Base-by-base conservation (phyloP, 1,284 basidiomycete species). In the Ustilago sp. region DNA sequence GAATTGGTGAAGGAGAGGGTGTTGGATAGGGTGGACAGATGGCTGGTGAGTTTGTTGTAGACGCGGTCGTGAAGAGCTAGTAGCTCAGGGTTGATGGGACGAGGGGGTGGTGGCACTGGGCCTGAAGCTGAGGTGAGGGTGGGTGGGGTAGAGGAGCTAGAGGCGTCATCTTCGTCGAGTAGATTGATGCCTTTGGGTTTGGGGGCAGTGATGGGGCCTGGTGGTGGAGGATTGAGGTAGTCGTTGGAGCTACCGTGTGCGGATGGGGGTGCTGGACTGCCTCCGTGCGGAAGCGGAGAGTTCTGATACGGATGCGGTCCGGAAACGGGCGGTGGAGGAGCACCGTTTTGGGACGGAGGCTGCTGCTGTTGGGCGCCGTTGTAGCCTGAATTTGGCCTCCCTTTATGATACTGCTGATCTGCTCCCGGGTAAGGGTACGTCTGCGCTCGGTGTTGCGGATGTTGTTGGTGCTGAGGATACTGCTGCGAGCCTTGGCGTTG, bases 51-150 rank as follows among this genome's bases (percentile, higher is more conserved):
- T 85, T 93, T 94, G 55, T 90, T 88, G 84, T 94, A 91, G 19
- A 98, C 90, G 71, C 90, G 89, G 13, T 90, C 89, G 81, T 98
- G 95, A n/a, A 99, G 89, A 35, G 90, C 90, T 36, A 95, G 89
- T 1, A 97, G 89, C 79, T 94, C 92, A 31, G 89, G 89, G 41
- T 89, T 89, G 8, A 88, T 87, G 91, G 97, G 88, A 92, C 97
- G 45, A 0, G 93, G 93, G 15, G 96, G 95, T 45, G 93, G 90
- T 19, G 93, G 93, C 3, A 58, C 34, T 23, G 68, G 36, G 8
- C 57, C 53, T 12, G 31, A 13, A 48, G 60, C 13, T 32, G 31
- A 17, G n/a, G 8, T 8, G 39, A 41, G 7, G 31, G 19, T 6
- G 52, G 60, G 9, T 36, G 60, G 5, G 35, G 32, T 38, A 17